Base-by-base conservation (phyloP, 140 eudicot species). In the Bidens hawaiensis region DNA sequence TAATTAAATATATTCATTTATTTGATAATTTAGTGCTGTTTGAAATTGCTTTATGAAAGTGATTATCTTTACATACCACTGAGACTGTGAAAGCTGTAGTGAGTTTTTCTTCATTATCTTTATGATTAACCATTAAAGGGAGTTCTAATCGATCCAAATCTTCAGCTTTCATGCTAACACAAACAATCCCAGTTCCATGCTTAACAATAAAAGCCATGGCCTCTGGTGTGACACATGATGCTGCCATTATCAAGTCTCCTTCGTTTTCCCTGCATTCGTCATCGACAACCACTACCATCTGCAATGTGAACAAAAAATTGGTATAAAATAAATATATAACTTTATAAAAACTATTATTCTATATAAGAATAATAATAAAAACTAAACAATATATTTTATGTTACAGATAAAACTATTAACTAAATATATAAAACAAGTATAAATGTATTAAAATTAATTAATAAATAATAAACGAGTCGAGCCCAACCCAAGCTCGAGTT, bases 231-330 rank as follows among this genome's bases (percentile, higher is more conserved):
- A 67, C 91, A 56, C 65, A 46, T 43, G 83, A 67, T 21, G 93
- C 95, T 41, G 95, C 88, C 88, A 87, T 78, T 69, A 87, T 68
- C 6, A 87, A 41, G 69, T 83, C 89, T 36, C 93, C 95, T 74
- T 81, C 91, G 48, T 83, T 83, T 76, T 83, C 95, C 48, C 91
- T 75, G 55, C 81, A 87, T 67, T 86, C 95, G 36, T 86, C 95
- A 68, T 87, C 91, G 27, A 81, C 88, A 67, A 83, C 95, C 58
- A 87, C 71, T 18, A 83, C 91, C 72, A 87, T 74, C 95, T 86
- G 75, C 47, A 55, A 64, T 1, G 64, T 34, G 15, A 64, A 42
- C 27, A 0, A 61, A 36, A 6, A 14, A 16, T 18, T 49, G 8
- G 42, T 6, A 34, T 6, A 30, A 7, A 30, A 4, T 3, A 30